Evolutionary conservation across 345 rosid species (phyloP).

Genomic region (Syzygium grande): DNA sequence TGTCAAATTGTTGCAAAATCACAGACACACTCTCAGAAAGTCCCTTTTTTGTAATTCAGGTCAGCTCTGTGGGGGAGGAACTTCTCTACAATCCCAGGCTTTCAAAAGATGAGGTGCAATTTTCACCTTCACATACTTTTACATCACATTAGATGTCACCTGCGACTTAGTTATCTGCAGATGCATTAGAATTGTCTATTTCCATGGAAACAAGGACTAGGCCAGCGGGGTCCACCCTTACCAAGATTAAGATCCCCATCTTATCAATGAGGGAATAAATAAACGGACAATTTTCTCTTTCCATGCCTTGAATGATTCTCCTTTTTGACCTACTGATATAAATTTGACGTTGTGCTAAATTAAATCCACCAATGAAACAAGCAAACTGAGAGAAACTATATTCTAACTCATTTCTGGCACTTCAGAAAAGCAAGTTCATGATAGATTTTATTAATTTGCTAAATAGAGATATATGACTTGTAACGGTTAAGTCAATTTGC

Average conservation of each 20-base stretch:
- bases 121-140: background rate
- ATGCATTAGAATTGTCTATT: background rate
- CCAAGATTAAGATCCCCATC: background rate
- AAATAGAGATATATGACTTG: background rate
- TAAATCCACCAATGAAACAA: background rate
- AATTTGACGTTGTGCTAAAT: background rate
- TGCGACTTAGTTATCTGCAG: background rate
- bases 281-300: too few relatives aligned
- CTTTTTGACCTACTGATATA: background rate
- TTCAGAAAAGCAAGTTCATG: background rate
- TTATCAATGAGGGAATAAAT: background rate
- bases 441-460: too few relatives aligned
- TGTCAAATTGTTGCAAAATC: background rate
- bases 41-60: constrained; percentile 24
- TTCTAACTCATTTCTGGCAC: background rate
- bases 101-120: constrained; percentile 66
- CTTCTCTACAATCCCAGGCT: constrained; percentile 66
- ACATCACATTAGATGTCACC: background rate
- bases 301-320: background rate
- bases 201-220: background rate
- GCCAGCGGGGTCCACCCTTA: background rate
- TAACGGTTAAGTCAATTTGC: background rate
- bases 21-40: background rate
- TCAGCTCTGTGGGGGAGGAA: constrained; percentile 93
- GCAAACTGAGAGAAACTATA: background rate